A percentile compares a stretch with the other conserved stretches of the same genome.
Conservation (phyloP, 805 yeast genomes). For the Wickerhamomyces ciferrii region DNA sequence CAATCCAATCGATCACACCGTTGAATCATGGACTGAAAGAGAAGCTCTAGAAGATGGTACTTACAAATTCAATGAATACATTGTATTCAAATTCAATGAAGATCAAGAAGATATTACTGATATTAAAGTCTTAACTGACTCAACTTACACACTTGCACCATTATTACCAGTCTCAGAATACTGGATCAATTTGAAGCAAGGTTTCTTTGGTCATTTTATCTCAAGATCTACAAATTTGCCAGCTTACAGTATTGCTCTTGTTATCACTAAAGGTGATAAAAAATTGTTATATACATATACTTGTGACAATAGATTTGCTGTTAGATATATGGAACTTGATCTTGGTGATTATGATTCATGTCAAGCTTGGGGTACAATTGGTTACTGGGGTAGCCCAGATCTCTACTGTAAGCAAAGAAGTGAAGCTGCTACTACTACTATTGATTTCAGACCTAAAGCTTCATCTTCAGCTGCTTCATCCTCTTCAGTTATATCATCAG, state of each 20-base stretch:
- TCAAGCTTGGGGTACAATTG: neutral
- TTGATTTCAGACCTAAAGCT: neutral
- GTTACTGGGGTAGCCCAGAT: neutral
- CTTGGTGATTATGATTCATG: neutral
- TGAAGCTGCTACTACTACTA: neutral
- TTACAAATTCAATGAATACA: slow-evolving; percentile 3
- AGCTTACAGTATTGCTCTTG: slow-evolving; percentile 1
- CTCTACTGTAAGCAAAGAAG: neutral
- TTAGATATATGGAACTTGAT: slow-evolving; percentile 1
- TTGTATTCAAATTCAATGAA: slow-evolving; percentile 12
- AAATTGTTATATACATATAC: slow-evolving; percentile 4
- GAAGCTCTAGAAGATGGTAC: neutral
- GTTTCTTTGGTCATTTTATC: slow-evolving; percentile 6
- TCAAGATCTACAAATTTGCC: neutral
- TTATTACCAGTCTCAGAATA: slow-evolving; percentile 4
- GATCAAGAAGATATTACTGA: slow-evolving; percentile 13
- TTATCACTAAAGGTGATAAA: slow-evolving; percentile 4
- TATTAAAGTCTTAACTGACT: slow-evolving; percentile 9
- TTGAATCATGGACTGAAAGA: neutral
- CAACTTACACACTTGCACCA: neutral
- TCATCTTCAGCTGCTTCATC: neutral
- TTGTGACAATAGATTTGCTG: slow-evolving; percentile 2
- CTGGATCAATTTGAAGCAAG: slow-evolving; percentile 13
- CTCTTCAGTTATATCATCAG: too few species aligned
- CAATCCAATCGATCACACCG: neutral